Evolutionary conservation across 108 stramenopile species (phyloP), one percentile per base, ranked within the genome.

Genomic region (Discostella stelligeroides): DNA sequence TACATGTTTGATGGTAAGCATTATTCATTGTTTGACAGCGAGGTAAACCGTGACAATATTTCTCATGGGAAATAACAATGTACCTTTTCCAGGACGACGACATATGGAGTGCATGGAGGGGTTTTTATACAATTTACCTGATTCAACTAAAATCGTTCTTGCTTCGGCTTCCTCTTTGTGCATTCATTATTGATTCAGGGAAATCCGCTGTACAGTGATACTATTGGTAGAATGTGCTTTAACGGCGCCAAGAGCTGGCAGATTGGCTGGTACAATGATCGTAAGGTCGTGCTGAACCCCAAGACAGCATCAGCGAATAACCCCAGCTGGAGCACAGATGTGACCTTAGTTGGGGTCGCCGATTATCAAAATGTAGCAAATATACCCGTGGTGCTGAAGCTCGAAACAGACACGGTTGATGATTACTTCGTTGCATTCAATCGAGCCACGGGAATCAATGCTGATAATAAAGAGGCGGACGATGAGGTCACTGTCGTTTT

Each of bases 371-470:
- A 72, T n/a, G 70, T 45, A 4, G 45, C 57, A 2, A 20, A 20
- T 0, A 28, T 46, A 25, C 63, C 64, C 6, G 57, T 80, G 28
- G 62, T 73, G 6, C 40, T 65, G 23, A 80, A 63, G 24, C 50
- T 80, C 7, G 79, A 74, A 41, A 64, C 79, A 0, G 79, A 66
- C 1, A 45, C 37, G 0, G 29, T 7, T 7, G 40, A 53, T 17
- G 79, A 80, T 70, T 74, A 55, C 41, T 80, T 75, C 42, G 21
- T 79, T 4, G 77, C 63, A 3, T 78, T 78, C 41, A 78, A 78
- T 48, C 53, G 76, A 15, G 76, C 72, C 30, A 5, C 17, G 2
- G 66, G 72, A 15, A 29, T 67, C 2, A 80, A 80, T 57, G 20
- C 30, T 7, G 39, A 69, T 30, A 74, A 65, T 49, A 47, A 72